Conservation (phyloP, 257 asterid genomes). For the Paraleonurus japonicus region DNA sequence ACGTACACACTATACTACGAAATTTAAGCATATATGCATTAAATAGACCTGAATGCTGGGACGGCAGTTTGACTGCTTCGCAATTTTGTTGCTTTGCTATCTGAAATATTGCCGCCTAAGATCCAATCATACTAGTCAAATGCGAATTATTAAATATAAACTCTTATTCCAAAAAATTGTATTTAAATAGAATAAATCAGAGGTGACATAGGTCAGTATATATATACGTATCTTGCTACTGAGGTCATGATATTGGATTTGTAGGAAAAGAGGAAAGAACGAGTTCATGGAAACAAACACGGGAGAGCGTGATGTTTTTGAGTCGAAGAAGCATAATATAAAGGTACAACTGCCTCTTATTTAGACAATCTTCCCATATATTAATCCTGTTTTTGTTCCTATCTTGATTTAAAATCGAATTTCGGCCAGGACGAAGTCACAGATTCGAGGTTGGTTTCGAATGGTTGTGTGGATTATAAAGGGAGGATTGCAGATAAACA, state of each 20-base stretch:
- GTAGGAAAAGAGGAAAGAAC: background rate
- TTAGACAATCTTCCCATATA: background rate
- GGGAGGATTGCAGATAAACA: constrained; percentile 55
- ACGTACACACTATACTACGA: too few relatives aligned
- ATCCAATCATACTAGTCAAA: constrained; percentile 17
- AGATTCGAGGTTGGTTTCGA: constrained; percentile 44
- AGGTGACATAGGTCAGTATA: background rate
- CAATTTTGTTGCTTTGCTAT: background rate
- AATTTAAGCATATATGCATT: background rate
- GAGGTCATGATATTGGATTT: background rate
- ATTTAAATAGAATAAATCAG: background rate
- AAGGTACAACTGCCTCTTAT: constrained; percentile 13
- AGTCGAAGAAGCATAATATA: constrained; percentile 7
- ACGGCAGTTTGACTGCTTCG: constrained; percentile 28
- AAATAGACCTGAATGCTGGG: background rate
- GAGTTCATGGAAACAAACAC: constrained; percentile 11
- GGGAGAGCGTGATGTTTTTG: background rate
- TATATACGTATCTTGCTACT: background rate
- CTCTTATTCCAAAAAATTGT: background rate
- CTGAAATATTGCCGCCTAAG: constrained; percentile 26
- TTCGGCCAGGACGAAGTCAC: constrained; percentile 31
- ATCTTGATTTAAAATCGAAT: background rate
- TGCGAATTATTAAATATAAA: background rate
- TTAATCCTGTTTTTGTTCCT: background rate
- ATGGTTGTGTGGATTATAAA: constrained; percentile 62